Conservation (phyloP, 345 rosid genomes). For the Moricandia arvensis region DNA sequence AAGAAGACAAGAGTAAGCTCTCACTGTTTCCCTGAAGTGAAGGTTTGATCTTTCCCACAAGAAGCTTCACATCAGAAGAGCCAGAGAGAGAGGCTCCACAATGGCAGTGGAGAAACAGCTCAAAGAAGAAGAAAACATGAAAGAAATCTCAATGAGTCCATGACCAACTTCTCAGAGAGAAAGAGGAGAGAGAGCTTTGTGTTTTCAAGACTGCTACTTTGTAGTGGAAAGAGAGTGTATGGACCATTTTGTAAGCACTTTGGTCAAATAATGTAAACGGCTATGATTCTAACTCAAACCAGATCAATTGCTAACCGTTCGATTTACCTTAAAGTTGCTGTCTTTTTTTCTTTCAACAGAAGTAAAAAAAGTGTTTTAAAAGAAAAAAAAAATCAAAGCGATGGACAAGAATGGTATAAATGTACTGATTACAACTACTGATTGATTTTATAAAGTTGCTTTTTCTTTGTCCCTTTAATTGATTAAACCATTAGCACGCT, state of each 20-base stretch:
- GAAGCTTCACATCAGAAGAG: conserved; percentile 71
- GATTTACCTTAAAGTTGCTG: conserved; percentile 13
- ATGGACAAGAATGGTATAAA: conserved; percentile 34
- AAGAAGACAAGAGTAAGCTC: conserved; percentile 78
- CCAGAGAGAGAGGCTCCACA: conserved; percentile 23
- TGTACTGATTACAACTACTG: conserved; percentile 27
- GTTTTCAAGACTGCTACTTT: conserved; percentile 40
- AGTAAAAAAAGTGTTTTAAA: not conserved
- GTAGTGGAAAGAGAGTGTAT: conserved; percentile 39
- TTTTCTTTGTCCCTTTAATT: conserved; percentile 34
- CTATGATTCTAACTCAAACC: conserved; percentile 33
- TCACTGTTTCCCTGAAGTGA: conserved; percentile 78
- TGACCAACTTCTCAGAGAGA: conserved; percentile 42
- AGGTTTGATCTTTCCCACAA: conserved; percentile 65
- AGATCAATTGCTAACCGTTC: not conserved
- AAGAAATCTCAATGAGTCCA: conserved; percentile 54
- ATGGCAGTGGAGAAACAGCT: conserved; percentile 1
- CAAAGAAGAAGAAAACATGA: conserved; percentile 38
- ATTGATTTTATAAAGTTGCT: conserved; percentile 29
- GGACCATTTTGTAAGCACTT: conserved; percentile 44
- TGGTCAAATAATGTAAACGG: conserved; percentile 45
- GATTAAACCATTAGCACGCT: conserved; percentile 47
- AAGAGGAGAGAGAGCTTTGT: conserved; percentile 23
- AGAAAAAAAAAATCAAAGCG: conserved; percentile 11
- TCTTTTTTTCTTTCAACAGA: conserved; percentile 3